Conservation (phyloP, 1,284 basidiomycete genomes). For the Cutaneotrichosporon dermatis region DNA sequence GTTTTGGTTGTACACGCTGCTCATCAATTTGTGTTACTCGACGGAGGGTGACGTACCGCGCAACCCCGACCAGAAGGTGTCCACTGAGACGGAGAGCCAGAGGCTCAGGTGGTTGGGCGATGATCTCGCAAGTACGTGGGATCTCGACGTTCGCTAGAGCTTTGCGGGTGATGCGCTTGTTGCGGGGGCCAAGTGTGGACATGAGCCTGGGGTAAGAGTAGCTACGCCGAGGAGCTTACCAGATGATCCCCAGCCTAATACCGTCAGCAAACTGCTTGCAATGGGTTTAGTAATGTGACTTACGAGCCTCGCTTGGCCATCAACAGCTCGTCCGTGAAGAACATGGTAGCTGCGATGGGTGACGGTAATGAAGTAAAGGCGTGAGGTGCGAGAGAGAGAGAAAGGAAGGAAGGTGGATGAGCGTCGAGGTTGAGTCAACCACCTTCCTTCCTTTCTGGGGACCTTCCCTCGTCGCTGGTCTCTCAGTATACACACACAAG, state of each 20-base stretch:
- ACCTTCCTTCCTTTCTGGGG: no score
- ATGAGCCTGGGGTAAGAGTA: slow-evolving; percentile 61
- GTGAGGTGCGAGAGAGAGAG: no score
- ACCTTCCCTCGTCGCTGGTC: neutral
- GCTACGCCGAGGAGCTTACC: slow-evolving; percentile 21
- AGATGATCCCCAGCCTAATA: slow-evolving; percentile 28
- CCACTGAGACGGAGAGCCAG: slow-evolving; percentile 77
- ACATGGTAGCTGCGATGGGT: slow-evolving; percentile 25
- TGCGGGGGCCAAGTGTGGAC: slow-evolving; percentile 77
- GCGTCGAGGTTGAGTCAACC: neutral
- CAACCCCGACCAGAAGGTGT: slow-evolving; percentile 78
- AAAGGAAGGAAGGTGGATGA: neutral
- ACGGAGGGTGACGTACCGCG: slow-evolving; percentile 59
- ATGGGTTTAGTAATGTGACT: slow-evolving; percentile 11
- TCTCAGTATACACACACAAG: neutral
- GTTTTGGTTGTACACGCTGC: slow-evolving; percentile 34
- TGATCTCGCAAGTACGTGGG: slow-evolving; percentile 67
- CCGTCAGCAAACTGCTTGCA: no score
- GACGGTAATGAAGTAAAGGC: neutral
- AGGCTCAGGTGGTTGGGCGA: slow-evolving; percentile 72
- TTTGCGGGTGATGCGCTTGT: slow-evolving; percentile 71
- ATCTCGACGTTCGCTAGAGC: slow-evolving; percentile 77
- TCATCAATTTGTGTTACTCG: neutral
- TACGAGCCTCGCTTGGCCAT: slow-evolving; percentile 40
- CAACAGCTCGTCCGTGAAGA: slow-evolving; percentile 41